Evolutionary conservation across 2,329 filamentous ascomycete genomes (phyloP).

Genomic region (Hirsutella thompsonii): DNA sequence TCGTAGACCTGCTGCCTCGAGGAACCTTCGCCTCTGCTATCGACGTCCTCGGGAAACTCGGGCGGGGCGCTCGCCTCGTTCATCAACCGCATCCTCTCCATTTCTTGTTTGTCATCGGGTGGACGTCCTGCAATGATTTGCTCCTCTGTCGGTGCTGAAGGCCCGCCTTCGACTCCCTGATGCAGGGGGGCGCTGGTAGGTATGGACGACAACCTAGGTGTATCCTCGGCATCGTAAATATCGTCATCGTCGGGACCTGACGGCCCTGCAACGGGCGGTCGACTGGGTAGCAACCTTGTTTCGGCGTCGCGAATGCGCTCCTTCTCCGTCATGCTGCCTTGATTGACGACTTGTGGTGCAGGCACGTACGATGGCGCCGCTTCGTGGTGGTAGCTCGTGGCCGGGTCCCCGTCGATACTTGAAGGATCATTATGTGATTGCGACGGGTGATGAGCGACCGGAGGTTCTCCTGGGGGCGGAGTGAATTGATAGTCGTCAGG

Average conservation of each 20-base stretch:
- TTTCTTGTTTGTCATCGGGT: constrained; percentile 65
- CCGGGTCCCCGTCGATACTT: constrained; percentile 3
- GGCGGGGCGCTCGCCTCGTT: constrained; percentile 51
- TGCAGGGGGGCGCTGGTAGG: constrained; percentile 5
- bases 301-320: constrained; percentile 68
- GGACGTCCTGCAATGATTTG: constrained; percentile 20
- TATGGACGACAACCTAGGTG: constrained; percentile 12
- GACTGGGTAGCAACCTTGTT: constrained; percentile 67
- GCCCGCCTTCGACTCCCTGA: constrained; percentile 11
- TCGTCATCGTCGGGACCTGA: constrained; percentile 34
- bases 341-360: constrained; percentile 44
- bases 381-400: constrained; percentile 8
- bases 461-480: constrained; percentile 3
- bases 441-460: constrained; percentile 6
- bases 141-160: constrained; percentile 33
- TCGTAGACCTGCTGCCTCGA: constrained; percentile 12
- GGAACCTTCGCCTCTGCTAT: constrained; percentile 18
- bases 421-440: not conserved
- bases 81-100: constrained; percentile 54
- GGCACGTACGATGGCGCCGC: constrained; percentile 38
- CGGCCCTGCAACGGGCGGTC: constrained; percentile 34
- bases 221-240: constrained; percentile 35
- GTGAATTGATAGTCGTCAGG: constrained; percentile 20
- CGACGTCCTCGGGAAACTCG: constrained; percentile 40
- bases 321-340: constrained; percentile 64